Conservation (phyloP, 2,329 filamentous ascomycete species). For the Mollisia scopiformis region DNA sequence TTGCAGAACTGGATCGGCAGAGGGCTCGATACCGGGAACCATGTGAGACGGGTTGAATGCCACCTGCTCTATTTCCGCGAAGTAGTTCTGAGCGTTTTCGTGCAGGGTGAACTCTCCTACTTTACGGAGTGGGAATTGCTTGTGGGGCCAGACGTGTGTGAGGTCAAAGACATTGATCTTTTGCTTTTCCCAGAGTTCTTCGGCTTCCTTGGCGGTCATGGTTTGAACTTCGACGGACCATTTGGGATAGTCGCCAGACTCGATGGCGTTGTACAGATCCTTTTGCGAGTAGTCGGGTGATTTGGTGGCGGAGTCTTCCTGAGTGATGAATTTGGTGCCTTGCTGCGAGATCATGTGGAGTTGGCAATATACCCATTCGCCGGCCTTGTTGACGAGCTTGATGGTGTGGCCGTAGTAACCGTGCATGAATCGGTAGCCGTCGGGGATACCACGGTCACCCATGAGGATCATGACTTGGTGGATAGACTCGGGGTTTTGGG, state of each 20-base stretch:
- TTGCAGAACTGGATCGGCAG: slow-evolving; percentile 69
- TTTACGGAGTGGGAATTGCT: slow-evolving; percentile 48
- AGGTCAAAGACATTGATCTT: slow-evolving; percentile 56
- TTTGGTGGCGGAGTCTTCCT: slow-evolving; percentile 47
- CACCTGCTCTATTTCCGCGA: slow-evolving; percentile 68
- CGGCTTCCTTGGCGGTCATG: slow-evolving; percentile 53
- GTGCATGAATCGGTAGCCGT: slow-evolving; percentile 56
- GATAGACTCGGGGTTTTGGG: slow-evolving; percentile 53
- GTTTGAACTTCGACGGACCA: slow-evolving; percentile 59
- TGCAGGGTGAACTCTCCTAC: slow-evolving; percentile 53
- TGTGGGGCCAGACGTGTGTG: slow-evolving; percentile 57
- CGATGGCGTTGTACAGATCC: slow-evolving; percentile 57
- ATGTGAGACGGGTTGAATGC: slow-evolving; percentile 69
- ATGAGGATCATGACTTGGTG: slow-evolving; percentile 63
- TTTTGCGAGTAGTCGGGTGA: slow-evolving; percentile 53
- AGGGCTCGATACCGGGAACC: slow-evolving; percentile 67
- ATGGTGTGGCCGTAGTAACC: slow-evolving; percentile 58
- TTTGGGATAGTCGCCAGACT: slow-evolving; percentile 53
- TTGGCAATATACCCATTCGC: slow-evolving; percentile 56
- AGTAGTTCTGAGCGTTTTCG: slow-evolving; percentile 57
- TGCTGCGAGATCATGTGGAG: slow-evolving; percentile 56
- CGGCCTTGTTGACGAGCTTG: slow-evolving; percentile 57
- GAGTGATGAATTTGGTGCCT: slow-evolving; percentile 53
- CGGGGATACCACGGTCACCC: slow-evolving; percentile 58
- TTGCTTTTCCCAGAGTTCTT: slow-evolving; percentile 45